Evolutionary conservation across 805 yeast genomes (phyloP).

Genomic region (Saturnispora serradocipensis): DNA sequence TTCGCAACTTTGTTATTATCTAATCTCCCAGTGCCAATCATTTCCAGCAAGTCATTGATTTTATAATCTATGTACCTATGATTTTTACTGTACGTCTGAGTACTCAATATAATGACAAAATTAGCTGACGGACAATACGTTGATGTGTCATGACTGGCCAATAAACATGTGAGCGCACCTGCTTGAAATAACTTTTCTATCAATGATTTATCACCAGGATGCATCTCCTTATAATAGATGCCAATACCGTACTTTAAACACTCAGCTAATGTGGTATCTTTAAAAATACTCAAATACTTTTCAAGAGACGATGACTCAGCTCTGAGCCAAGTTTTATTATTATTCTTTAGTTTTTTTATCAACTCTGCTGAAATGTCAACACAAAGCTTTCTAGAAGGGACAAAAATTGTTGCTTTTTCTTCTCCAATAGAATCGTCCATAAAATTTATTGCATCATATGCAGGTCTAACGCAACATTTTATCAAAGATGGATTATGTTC

Average conservation of each 20-base stretch:
- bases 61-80: constrained; percentile 63
- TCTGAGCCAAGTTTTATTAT: constrained; percentile 32
- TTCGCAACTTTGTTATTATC: constrained; percentile 28
- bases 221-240: constrained; percentile 49
- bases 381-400: constrained; percentile 46
- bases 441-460: constrained; percentile 34
- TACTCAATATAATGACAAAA: constrained; percentile 57
- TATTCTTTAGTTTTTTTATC: constrained; percentile 25
- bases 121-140: constrained; percentile 42
- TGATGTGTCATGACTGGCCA: constrained; percentile 54
- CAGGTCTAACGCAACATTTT: constrained; percentile 41
- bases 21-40: constrained; percentile 41
- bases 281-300: constrained; percentile 34
- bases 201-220: constrained; percentile 38
- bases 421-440: constrained; percentile 24
- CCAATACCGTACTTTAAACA: constrained; percentile 57
- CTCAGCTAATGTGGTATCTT: constrained; percentile 38
- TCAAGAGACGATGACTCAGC: constrained; percentile 32
- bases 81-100: constrained; percentile 64
- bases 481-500: constrained; percentile 45
- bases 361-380: constrained; percentile 43
- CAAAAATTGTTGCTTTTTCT: constrained; percentile 41
- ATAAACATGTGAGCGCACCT: constrained; percentile 45
- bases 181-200: constrained; percentile 43
- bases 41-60: constrained; percentile 52